Base-by-base conservation (phyloP, 2,329 filamentous ascomycete species). In the Knufia fluminis region DNA sequence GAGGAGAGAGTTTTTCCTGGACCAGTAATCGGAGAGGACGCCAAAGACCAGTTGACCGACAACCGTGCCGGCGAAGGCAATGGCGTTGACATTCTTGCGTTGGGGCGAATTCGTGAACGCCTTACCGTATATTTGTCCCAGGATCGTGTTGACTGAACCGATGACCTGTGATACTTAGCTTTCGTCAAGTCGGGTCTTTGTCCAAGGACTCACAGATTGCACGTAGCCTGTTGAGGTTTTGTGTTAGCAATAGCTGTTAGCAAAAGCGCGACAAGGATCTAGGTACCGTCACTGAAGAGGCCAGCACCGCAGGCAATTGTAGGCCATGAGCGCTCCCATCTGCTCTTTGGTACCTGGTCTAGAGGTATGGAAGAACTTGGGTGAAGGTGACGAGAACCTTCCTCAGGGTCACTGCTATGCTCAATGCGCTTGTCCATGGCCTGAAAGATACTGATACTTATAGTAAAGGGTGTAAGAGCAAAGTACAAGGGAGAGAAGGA, bases 221-320 rank as follows among this genome's bases (percentile, higher is more conserved):
- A 88, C 86, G 61, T 28, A 28, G 26, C 26, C 26, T n/a, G n/a
- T n/a, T 94, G 63, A 95, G 79, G 66, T 95, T 95, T 14, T 90
- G 90, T 66, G 95, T 90, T 20, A 84, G 89, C 68, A 95, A 95
- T 1, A 95, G 75, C 60, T n/a, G 31, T 8, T 8, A 32, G 31
- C 8, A 32, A n/a, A 8, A n/a, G 8, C 8, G n/a, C 31, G n/a
- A 38, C n/a, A 14, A 20, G 9, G 8, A n/a, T 54, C 44, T n/a
- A n/a, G n/a, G n/a, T 51, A 16, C 53, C 53, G 28, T 56, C 54
- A 36, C 46, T 50, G 47, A 56, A 56, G 10, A 56, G 43, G 4
- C 90, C 90, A 46, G 89, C 86, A 56, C 90, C 90, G 62, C 88
- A 94, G 38, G 89, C 89, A 58, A 95, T 83, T 1, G 88, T 85